phyloP scores from a whole-genome alignment of 257 asterid species.

The Thymus mandschuricus region DNA sequence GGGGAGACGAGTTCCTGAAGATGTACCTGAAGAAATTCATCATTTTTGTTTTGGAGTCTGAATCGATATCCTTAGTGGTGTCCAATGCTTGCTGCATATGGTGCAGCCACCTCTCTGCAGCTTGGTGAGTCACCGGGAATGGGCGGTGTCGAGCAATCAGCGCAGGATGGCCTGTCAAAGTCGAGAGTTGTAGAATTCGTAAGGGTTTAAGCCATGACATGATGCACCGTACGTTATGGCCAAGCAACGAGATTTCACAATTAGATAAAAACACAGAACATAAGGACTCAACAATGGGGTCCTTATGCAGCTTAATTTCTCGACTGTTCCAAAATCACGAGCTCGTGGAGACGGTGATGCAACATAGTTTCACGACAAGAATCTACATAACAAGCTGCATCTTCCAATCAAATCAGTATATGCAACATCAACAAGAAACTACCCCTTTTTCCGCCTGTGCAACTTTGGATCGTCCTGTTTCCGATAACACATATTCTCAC shows the following conservation, averaged over 20 bases:
- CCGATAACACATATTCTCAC: background rate
- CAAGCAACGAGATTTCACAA: background rate
- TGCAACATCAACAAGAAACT: background rate
- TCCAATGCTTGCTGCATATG: constrained; percentile 93
- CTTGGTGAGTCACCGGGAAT: constrained; percentile 82
- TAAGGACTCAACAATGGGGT: background rate
- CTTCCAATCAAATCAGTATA: background rate
- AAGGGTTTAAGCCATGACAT: background rate
- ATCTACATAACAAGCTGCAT: background rate
- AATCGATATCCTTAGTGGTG: constrained; percentile 60
- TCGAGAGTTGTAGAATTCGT: background rate
- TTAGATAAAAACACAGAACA: background rate
- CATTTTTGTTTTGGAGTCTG: constrained; percentile 82
- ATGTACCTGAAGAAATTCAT: constrained; percentile 76
- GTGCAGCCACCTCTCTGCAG: constrained; percentile 96
- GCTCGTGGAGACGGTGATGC: background rate
- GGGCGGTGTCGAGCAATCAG: constrained; percentile 97
- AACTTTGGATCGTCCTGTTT: background rate
- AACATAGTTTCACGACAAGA: background rate
- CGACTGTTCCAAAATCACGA: background rate
- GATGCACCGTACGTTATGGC: background rate
- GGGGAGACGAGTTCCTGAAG: no score
- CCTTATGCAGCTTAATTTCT: background rate
- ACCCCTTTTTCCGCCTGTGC: background rate
- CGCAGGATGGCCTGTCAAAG: constrained; percentile 87